A percentile compares a stretch with the other conserved stretches of the same genome.
Conservation (phyloP, 176 grass and related monocot genomes). For the Secale cereale region DNA sequence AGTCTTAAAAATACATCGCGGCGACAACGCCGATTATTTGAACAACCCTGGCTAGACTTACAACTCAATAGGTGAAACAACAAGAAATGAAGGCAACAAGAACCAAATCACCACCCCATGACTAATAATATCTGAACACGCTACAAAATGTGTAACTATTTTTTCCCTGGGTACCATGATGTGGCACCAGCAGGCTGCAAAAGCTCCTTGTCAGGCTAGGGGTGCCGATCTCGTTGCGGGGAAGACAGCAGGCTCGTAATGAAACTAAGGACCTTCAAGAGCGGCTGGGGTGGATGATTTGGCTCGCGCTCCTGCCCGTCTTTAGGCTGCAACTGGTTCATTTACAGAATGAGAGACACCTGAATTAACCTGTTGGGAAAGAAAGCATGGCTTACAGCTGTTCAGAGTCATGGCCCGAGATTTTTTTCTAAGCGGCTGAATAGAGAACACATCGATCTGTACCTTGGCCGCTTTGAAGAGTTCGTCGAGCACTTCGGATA, state of each 20-base stretch:
- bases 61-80: not conserved
- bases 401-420: conserved; percentile 5
- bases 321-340: conserved; percentile 80
- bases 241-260: conserved; percentile 33
- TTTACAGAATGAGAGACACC: conserved; percentile 73
- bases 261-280: conserved; percentile 49
- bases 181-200: not conserved
- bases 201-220: not conserved
- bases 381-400: conserved; percentile 20
- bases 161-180: not conserved
- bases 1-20: not conserved
- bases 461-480: conserved; percentile 95
- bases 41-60: not conserved
- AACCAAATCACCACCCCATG: not conserved
- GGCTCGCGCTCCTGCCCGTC: conserved; percentile 8
- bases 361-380: conserved; percentile 67
- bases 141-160: conserved; percentile 18
- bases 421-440: not conserved
- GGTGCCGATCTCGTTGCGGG: not conserved
- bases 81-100: conserved; percentile 21
- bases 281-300: conserved; percentile 34
- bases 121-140: not conserved
- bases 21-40: not conserved
- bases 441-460: not conserved
- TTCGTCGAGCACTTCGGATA: conserved; percentile 87